Evolutionary conservation across 352 stramenopile genomes (phyloP).

Genomic region (Sclerospora graminicola): DNA sequence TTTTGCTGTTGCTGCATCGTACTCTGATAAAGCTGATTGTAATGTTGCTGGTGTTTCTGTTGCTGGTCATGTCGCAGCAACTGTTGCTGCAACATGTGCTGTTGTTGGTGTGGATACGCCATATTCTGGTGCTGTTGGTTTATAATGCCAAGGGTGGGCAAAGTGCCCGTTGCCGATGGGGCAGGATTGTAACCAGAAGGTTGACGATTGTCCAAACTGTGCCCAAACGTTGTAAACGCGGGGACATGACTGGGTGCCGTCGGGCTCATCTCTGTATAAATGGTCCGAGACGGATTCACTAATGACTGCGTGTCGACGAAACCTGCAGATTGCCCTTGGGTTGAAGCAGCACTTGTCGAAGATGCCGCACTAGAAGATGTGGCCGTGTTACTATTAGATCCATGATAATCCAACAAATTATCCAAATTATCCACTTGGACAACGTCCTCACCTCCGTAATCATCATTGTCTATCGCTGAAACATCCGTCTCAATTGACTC

Average conservation of each 20-base stretch:
- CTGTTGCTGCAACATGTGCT: slow-evolving; percentile 44
- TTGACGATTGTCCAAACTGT: slow-evolving; percentile 19
- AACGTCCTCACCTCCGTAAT: slow-evolving; percentile 73
- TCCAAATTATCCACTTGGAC: slow-evolving; percentile 81
- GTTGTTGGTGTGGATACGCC: slow-evolving; percentile 29
- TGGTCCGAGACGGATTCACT: slow-evolving; percentile 42
- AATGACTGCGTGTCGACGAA: slow-evolving; percentile 54
- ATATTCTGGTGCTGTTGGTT: slow-evolving; percentile 28
- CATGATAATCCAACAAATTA: slow-evolving; percentile 73
- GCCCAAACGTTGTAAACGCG: slow-evolving; percentile 24
- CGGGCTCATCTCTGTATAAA: slow-evolving; percentile 38
- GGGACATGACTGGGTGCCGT: neutral
- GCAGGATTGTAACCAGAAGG: slow-evolving; percentile 18
- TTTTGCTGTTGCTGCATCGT: slow-evolving; percentile 33
- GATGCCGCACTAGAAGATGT: slow-evolving; percentile 3
- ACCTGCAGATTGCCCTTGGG: slow-evolving; percentile 26
- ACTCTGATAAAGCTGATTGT: slow-evolving; percentile 51
- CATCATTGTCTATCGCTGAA: slow-evolving; percentile 70
- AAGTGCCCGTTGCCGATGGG: slow-evolving; percentile 4
- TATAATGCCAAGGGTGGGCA: slow-evolving; percentile 25
- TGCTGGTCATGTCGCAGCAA: slow-evolving; percentile 45
- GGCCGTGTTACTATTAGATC: slow-evolving; percentile 15
- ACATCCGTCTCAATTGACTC: slow-evolving; percentile 79
- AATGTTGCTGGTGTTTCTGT: slow-evolving; percentile 44
- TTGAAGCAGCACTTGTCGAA: neutral